A percentile compares a stretch with the other conserved stretches of the same genome.
phyloP scores from a whole-genome alignment of 1,284 basidiomycete genomes.

The Austroboletus niveus region DNA sequence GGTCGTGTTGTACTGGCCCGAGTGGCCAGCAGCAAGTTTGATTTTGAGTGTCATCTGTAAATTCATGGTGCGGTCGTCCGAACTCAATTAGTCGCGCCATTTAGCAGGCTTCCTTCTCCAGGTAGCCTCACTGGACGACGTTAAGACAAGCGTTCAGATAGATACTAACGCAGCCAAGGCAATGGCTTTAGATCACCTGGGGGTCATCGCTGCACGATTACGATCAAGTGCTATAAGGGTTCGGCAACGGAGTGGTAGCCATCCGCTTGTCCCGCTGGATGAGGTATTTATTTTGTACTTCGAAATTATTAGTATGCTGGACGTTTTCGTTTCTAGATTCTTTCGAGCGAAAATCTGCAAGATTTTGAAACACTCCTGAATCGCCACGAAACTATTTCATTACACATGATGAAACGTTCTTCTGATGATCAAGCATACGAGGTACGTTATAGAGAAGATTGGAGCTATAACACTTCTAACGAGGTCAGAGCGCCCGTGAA shows the following conservation, averaged over 20 bases:
- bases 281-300: constrained; percentile 46
- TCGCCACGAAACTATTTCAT: constrained; percentile 62
- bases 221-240: constrained; percentile 59
- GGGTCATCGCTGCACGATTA: constrained; percentile 84
- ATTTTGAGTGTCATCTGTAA: constrained; percentile 76
- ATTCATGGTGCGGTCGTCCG: constrained; percentile 66
- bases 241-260: constrained; percentile 34
- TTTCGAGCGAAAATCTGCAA: constrained; percentile 49
- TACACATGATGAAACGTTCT: constrained; percentile 64
- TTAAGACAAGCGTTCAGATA: constrained; percentile 59
- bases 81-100: not conserved
- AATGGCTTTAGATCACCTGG: constrained; percentile 90
- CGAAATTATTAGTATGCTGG: not conserved
- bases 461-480: not conserved
- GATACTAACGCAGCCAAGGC: constrained; percentile 84
- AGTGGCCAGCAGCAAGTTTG: constrained; percentile 92
- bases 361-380: constrained; percentile 56
- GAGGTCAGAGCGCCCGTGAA: constrained; percentile 64
- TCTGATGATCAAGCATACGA: constrained; percentile 78
- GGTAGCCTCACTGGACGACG: constrained; percentile 76
- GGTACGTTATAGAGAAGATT: constrained; percentile 39
- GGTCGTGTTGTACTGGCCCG: constrained; percentile 88
- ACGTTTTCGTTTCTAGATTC: constrained; percentile 43
- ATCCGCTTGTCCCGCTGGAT: constrained; percentile 57
- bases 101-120: not conserved